Conservation (phyloP, 495 filamentous ascomycete genomes). For the Penicillium tannophilum region DNA sequence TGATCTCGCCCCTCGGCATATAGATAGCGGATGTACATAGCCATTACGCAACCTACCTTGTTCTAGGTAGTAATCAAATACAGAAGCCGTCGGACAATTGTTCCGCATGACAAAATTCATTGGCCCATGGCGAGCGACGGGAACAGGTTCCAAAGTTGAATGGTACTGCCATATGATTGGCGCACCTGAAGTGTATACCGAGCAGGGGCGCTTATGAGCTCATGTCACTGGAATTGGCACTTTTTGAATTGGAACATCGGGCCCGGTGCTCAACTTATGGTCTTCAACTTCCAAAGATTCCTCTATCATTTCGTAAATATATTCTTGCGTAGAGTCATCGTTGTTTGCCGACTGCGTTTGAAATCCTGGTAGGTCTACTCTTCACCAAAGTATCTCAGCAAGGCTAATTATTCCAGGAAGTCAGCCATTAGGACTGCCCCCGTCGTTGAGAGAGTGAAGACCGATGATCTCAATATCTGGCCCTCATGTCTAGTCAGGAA, state of each 20-base stretch:
- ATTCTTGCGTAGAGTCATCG: too few relatives aligned
- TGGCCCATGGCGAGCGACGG: not conserved
- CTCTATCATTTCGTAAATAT: too few relatives aligned
- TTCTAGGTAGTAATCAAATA: not conserved
- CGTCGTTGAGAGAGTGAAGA: not conserved
- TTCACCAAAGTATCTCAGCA: not conserved
- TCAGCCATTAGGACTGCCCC: not conserved
- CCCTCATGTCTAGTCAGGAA: not conserved
- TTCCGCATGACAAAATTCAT: not conserved
- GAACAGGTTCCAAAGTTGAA: not conserved
- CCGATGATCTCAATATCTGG: not conserved
- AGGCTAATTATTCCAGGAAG: not conserved
- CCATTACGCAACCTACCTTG: slow-evolving; percentile 4
- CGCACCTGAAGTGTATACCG: slow-evolving; percentile 11
- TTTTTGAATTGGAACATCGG: not conserved
- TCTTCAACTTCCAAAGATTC: too few relatives aligned
- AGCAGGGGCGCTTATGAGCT: slow-evolving; percentile 20
- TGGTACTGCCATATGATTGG: not conserved
- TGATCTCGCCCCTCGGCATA: not conserved
- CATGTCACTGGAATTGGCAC: slow-evolving; percentile 12
- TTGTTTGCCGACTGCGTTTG: too few relatives aligned
- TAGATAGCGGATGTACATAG: not conserved
- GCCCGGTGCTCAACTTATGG: not conserved
- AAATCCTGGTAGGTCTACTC: too few relatives aligned
- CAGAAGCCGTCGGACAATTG: slow-evolving; percentile 4